A percentile compares a stretch with the other conserved stretches of the same genome.
Evolutionary conservation across 768 basidiomycete genomes (phyloP).

Genomic region (Trametes maxima): DNA sequence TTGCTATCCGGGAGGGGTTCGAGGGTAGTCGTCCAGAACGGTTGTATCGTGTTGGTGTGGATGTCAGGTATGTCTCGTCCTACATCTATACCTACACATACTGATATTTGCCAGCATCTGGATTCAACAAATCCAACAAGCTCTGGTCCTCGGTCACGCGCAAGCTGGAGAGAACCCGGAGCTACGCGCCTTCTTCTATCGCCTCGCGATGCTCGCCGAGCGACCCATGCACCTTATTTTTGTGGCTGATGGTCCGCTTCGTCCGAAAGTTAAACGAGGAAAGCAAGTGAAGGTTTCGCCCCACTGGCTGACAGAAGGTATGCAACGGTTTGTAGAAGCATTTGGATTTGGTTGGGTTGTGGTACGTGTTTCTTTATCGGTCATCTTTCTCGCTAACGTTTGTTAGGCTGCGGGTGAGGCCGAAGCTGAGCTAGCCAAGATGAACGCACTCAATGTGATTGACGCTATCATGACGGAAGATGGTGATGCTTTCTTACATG

Average conservation of each 20-base stretch:
- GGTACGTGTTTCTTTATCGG: neutral
- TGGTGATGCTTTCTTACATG: slow-evolving; percentile 49
- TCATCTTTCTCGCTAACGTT: neutral
- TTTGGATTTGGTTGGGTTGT: neutral
- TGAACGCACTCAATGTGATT: slow-evolving; percentile 42
- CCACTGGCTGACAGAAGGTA: neutral
- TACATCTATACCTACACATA: neutral
- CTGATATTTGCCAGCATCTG: neutral
- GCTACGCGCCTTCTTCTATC: neutral
- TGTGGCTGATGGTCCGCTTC: neutral
- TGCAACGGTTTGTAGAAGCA: neutral
- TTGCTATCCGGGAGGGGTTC: neutral
- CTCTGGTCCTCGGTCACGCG: neutral
- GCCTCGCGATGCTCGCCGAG: neutral
- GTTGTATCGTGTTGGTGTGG: neutral
- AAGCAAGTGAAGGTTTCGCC: neutral
- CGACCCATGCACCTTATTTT: neutral
- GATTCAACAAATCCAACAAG: neutral
- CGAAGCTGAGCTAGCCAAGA: slow-evolving; percentile 49
- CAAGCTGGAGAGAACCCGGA: neutral
- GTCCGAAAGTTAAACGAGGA: neutral
- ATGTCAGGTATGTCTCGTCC: neutral
- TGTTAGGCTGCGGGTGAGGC: slow-evolving; percentile 51
- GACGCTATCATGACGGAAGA: slow-evolving; percentile 52
- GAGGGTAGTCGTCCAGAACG: neutral